phyloP scores from a whole-genome alignment of 1,139 yeast genomes.

The Suhomyces guaymorum region DNA sequence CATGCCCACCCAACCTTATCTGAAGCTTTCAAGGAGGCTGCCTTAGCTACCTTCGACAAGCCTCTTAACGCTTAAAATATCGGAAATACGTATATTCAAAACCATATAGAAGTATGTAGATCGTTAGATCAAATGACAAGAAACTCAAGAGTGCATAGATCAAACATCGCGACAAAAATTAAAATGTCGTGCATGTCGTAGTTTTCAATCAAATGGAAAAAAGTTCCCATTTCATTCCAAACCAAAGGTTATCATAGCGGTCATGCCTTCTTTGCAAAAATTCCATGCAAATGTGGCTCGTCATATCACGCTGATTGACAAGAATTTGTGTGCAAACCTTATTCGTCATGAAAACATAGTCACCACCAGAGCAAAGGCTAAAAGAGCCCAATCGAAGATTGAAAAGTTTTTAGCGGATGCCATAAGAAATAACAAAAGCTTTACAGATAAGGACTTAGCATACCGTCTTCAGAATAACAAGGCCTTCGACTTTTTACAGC shows the following conservation, averaged over 20 bases:
- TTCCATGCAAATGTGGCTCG: conserved; percentile 47
- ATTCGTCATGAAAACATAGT: conserved; percentile 49
- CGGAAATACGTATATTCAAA: conserved; percentile 4
- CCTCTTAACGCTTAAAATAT: conserved; percentile 70
- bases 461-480: conserved; percentile 24
- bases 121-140: neutral
- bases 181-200: conserved; percentile 5
- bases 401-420: conserved; percentile 42
- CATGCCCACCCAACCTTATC: conserved; percentile 98
- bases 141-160: neutral
- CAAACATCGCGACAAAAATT: no score
- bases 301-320: conserved; percentile 48
- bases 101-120: neutral
- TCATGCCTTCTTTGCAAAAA: conserved; percentile 47
- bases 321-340: conserved; percentile 47
- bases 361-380: conserved; percentile 49
- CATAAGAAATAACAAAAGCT: conserved; percentile 19
- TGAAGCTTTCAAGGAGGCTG: conserved; percentile 99
- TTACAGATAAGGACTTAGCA: conserved; percentile 21
- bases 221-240: no score
- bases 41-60: conserved; percentile 87
- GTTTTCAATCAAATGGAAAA: conserved; percentile 3
- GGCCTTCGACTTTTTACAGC: conserved; percentile 40
- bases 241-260: no score
- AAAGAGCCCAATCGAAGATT: conserved; percentile 47